Base-by-base conservation (phyloP, 2,329 filamentous ascomycete genomes). In the Fusarium bactridioides region DNA sequence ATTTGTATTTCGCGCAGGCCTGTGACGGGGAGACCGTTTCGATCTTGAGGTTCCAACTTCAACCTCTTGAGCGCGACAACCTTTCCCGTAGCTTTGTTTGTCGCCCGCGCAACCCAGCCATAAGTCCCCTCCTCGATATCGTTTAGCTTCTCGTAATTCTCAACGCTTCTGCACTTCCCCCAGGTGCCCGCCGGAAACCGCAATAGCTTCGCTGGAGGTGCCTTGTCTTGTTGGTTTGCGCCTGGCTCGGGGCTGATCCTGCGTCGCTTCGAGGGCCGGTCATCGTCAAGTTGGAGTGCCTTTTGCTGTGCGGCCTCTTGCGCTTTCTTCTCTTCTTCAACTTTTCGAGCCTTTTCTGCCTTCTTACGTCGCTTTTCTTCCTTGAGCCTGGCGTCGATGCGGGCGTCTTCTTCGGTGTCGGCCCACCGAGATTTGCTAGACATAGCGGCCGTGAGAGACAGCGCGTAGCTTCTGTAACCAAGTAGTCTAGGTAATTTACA, bases 111-210 rank as follows among this genome's bases (percentile, higher is more conserved):
- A 9, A 99, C 96, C 89, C 92, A 95, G 50, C 96, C 96, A 82
- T 99, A 99, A 13, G 94, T 94, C 40, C 96, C 96, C 84, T 99
- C 96, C 82, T 98, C 96, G 77, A 99, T 99, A 80, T 96, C 93
- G 81, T 99, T 99, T 64, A 99, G 86, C 75, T 93, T 93, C 78
- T 98, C 93, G 83, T 95, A 99, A 78, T 94, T 92, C 78, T 95
- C 92, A 31, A 97, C 92, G 79, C 93, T 93, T 67, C 93, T 88
- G 78, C 92, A 93, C 64, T 84, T 86, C 56, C 89, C 87, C 90
- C 94, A 97, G 74, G 84, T 82, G 15, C 88, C 88, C 19, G 86
- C 85, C 15, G 92, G 88, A 78, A 97, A 95, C 16, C 92, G 90
- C 45, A 98, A 82, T 5, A 97, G 85, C 71, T 87, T 89, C 4